A percentile compares a stretch with the other conserved stretches of the same genome.
Evolutionary conservation across 2,329 filamentous ascomycete species (phyloP).

Genomic region (Cordyceps pruinosa): DNA sequence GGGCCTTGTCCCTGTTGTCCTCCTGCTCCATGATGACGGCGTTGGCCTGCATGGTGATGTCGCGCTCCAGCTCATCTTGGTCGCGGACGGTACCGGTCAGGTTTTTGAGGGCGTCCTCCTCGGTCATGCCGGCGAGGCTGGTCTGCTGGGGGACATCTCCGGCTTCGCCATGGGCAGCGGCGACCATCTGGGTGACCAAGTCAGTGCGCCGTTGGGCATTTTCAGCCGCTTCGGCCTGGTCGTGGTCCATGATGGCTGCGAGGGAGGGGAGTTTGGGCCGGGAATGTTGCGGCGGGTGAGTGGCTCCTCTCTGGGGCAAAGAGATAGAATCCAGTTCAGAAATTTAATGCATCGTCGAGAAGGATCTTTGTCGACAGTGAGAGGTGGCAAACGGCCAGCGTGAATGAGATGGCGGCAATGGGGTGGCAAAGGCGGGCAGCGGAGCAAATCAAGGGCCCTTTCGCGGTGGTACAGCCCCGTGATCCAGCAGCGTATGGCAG

Average conservation of each 20-base stretch:
- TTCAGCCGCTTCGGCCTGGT: conserved; percentile 17
- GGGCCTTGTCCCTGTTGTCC: conserved; percentile 55
- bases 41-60: conserved; percentile 63
- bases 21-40: conserved; percentile 54
- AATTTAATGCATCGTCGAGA: background rate
- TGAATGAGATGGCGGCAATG: background rate
- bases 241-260: conserved; percentile 22
- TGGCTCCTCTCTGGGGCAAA: background rate
- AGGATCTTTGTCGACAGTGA: background rate
- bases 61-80: conserved; percentile 84
- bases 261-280: background rate
- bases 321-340: background rate
- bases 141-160: conserved; percentile 10
- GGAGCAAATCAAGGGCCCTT: background rate
- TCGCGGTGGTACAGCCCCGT: background rate
- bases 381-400: conserved; percentile 1
- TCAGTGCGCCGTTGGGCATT: conserved; percentile 20
- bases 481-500: no score
- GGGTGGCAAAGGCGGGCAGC: background rate
- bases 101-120: conserved; percentile 53
- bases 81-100: conserved; percentile 67
- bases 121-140: conserved; percentile 37
- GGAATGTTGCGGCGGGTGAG: background rate
- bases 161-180: conserved; percentile 21
- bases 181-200: conserved; percentile 25